A percentile compares a stretch with the other conserved stretches of the same genome.
These are phyloP conservation scores for Sporobolomyces roseus DNA, from an alignment of 768 basidiomycete species.

Conservation along the genomic window DNA sequence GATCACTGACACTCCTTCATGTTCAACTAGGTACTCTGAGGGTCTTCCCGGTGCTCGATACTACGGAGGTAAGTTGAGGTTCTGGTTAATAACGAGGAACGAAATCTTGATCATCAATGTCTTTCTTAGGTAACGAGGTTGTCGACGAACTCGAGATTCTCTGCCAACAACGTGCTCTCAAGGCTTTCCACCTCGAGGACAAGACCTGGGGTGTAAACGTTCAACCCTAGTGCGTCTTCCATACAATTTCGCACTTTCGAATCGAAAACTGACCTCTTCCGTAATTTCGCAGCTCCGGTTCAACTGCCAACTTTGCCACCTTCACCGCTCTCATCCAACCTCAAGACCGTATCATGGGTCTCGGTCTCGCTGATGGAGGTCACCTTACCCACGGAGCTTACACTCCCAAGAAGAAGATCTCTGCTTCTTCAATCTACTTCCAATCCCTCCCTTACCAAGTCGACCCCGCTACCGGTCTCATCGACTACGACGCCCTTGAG, in stretches of 20 bases:
- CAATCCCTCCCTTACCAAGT: conserved; percentile 93
- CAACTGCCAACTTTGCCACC: conserved; percentile 74
- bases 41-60: conserved; percentile 84
- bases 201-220: conserved; percentile 95
- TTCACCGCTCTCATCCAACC: conserved; percentile 93
- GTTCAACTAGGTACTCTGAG: conserved; percentile 63
- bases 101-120: no score
- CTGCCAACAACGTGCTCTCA: conserved; percentile 89
- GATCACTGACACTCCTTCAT: background rate
- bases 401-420: conserved; percentile 90
- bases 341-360: conserved; percentile 97
- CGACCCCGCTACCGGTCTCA: conserved; percentile 72
- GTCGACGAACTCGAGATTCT: conserved; percentile 93
- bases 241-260: background rate
- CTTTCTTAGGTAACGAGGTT: conserved; percentile 84
- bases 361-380: conserved; percentile 94
- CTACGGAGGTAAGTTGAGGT: no score
- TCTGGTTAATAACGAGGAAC: no score
- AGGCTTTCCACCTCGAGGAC: conserved; percentile 88
- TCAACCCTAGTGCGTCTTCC: conserved; percentile 87
- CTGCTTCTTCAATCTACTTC: conserved; percentile 99
- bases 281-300: conserved; percentile 51
- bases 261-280: background rate
- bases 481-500: conserved; percentile 78
- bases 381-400: conserved; percentile 95